Evolutionary conservation across 108 stramenopile species (phyloP).

Genomic region (Conticribra weissflogii): DNA sequence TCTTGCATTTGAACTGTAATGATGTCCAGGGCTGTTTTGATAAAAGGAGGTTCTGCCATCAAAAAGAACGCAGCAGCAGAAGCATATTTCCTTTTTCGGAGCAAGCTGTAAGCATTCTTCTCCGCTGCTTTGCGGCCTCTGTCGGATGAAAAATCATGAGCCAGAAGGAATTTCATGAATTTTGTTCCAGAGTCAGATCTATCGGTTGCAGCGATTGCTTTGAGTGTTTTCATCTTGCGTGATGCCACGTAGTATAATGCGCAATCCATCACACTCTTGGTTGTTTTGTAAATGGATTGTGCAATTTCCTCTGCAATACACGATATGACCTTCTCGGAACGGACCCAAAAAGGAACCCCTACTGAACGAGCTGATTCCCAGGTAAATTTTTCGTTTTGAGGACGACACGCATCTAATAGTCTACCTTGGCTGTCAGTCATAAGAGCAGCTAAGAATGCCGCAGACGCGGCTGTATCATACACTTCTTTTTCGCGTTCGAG

Average conservation of each 20-base stretch:
- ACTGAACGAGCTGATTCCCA: constrained; percentile 68
- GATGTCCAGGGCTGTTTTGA: constrained; percentile 76
- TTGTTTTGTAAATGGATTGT: constrained; percentile 67
- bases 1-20: constrained; percentile 79
- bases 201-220: constrained; percentile 81
- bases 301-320: constrained; percentile 84
- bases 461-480: constrained; percentile 53
- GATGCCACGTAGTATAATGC: constrained; percentile 76
- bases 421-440: constrained; percentile 64
- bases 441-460: constrained; percentile 73
- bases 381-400: constrained; percentile 56
- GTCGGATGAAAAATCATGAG: constrained; percentile 70
- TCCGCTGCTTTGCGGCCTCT: constrained; percentile 80
- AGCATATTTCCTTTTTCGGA: constrained; percentile 72
- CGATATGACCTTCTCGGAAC: constrained; percentile 64
- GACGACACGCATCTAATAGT: constrained; percentile 60
- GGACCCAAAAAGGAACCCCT: constrained; percentile 83
- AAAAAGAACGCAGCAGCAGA: constrained; percentile 83
- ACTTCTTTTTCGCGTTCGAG: constrained; percentile 22
- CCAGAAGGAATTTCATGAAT: constrained; percentile 76
- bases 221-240: constrained; percentile 69
- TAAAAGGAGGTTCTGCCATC: constrained; percentile 79
- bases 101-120: constrained; percentile 87
- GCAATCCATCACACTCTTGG: constrained; percentile 73
- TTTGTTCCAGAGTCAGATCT: constrained; percentile 68